These are phyloP conservation scores for Hyphopichia buzzinii DNA, from an alignment of 1,139 yeast species.

Conservation along the genomic window DNA sequence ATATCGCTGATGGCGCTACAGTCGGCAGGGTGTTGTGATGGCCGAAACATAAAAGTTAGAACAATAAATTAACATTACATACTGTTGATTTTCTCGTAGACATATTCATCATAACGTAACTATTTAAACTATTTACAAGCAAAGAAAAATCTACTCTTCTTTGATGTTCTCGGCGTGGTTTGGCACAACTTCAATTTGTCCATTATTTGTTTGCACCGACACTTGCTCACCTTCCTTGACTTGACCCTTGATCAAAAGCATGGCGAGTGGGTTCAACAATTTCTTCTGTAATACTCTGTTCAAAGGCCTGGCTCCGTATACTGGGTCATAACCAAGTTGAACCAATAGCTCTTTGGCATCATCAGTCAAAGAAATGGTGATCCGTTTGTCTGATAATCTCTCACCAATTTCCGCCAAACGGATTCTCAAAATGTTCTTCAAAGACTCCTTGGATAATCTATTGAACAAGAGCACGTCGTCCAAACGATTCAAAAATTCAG, in stretches of 20 bases:
- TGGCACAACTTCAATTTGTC: conserved; percentile 38
- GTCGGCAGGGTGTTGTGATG: conserved; percentile 50
- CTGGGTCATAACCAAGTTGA: conserved; percentile 82
- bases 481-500: conserved; percentile 90
- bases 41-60: neutral
- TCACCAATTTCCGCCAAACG: conserved; percentile 77
- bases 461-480: conserved; percentile 91
- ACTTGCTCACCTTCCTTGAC: conserved; percentile 70
- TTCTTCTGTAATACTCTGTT: conserved; percentile 84
- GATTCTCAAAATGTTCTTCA: conserved; percentile 78
- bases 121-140: neutral
- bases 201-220: conserved; percentile 25
- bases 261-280: conserved; percentile 83
- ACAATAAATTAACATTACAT: too few species aligned
- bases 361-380: conserved; percentile 53
- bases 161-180: conserved; percentile 35
- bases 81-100: neutral
- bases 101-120: neutral
- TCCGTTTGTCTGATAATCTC: conserved; percentile 77
- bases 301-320: conserved; percentile 94
- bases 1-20: conserved; percentile 41
- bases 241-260: conserved; percentile 74
- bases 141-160: too few species aligned
- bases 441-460: conserved; percentile 71
- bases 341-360: conserved; percentile 77